Percentiles rank a stretch among this genome's conserved stretches.
These are phyloP conservation scores for Calonectria honghensis DNA, from an alignment of 2,329 filamentous ascomycete species.

Conservation along the genomic window DNA sequence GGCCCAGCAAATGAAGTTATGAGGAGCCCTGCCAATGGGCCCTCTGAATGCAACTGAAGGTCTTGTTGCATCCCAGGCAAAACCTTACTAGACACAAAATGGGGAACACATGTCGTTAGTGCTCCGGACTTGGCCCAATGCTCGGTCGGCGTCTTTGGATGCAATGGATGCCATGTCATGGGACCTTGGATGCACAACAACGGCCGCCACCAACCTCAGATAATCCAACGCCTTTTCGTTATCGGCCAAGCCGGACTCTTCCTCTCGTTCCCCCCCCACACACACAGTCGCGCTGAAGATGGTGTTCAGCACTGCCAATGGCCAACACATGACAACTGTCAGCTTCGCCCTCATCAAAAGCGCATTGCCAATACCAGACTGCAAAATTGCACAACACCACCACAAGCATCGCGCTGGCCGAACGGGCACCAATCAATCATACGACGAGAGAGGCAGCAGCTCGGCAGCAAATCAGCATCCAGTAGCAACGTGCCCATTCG, in stretches of 20 bases:
- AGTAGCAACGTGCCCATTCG: conserved; percentile 25
- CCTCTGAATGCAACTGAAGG: conserved; percentile 25
- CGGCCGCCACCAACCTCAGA: conserved; percentile 22
- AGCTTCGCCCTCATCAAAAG: conserved; percentile 28
- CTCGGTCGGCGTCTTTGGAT: conserved; percentile 34
- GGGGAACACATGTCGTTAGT: conserved; percentile 10
- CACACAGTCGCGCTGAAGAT: conserved; percentile 17
- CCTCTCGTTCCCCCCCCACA: not conserved
- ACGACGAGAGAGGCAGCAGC: conserved; percentile 36
- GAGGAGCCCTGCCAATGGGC: conserved; percentile 29
- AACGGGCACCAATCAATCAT: conserved; percentile 35
- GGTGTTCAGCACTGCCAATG: conserved; percentile 20
- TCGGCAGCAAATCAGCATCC: conserved; percentile 27
- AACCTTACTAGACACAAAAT: conserved; percentile 20
- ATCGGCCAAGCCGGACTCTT: conserved; percentile 24
- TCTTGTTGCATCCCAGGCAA: conserved; percentile 32
- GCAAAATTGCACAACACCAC: conserved; percentile 1
- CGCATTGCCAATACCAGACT: conserved; percentile 2
- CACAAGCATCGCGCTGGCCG: not conserved
- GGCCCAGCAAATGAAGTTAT: conserved; percentile 31
- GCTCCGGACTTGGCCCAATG: conserved; percentile 26
- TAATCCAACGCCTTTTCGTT: conserved; percentile 6
- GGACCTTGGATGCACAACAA: conserved; percentile 24
- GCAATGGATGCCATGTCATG: conserved; percentile 23
- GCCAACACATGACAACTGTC: not conserved